phyloP scores from a whole-genome alignment of 345 rosid species.

The Boechera retrofracta region DNA sequence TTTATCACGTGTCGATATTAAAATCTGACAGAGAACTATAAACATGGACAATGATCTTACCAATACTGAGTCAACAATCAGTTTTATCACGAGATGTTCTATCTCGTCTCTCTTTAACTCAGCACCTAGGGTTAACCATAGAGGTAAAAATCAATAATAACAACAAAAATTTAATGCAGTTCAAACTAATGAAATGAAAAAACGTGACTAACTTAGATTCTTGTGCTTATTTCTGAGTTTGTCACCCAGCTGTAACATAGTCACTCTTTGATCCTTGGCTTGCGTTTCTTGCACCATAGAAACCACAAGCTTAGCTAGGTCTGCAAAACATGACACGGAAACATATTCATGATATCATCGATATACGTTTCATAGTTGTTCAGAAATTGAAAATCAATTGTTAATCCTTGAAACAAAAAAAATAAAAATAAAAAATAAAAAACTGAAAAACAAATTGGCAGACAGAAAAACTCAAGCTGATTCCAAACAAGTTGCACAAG shows the following conservation, averaged over 20 bases:
- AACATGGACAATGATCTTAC: slow-evolving; percentile 51
- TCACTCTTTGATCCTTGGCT: slow-evolving; percentile 76
- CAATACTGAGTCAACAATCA: slow-evolving; percentile 70
- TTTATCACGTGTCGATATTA: not conserved
- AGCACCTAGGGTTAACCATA: slow-evolving; percentile 53
- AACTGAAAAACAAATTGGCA: not conserved
- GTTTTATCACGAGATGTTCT: slow-evolving; percentile 74
- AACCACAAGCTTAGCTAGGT: slow-evolving; percentile 63
- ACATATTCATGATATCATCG: not conserved
- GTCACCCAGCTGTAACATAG: slow-evolving; percentile 90
- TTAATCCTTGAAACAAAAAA: not conserved
- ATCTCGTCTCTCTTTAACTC: slow-evolving; percentile 72
- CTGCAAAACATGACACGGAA: slow-evolving; percentile 48
- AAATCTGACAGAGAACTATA: not conserved
- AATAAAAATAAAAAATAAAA: not conserved
- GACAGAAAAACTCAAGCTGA: not conserved
- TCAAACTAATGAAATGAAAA: slow-evolving; percentile 16
- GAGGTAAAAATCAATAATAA: slow-evolving; percentile 8
- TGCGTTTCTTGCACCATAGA: slow-evolving; percentile 74
- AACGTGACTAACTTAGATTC: slow-evolving; percentile 61
- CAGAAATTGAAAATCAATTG: not conserved
- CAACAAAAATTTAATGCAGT: not conserved
- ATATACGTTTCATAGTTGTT: not conserved
- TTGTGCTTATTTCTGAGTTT: slow-evolving; percentile 78
- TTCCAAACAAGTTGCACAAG: slow-evolving; percentile 4